phyloP scores from a whole-genome alignment of 116 monocot genomes.

The Cymodocea nodosa region DNA sequence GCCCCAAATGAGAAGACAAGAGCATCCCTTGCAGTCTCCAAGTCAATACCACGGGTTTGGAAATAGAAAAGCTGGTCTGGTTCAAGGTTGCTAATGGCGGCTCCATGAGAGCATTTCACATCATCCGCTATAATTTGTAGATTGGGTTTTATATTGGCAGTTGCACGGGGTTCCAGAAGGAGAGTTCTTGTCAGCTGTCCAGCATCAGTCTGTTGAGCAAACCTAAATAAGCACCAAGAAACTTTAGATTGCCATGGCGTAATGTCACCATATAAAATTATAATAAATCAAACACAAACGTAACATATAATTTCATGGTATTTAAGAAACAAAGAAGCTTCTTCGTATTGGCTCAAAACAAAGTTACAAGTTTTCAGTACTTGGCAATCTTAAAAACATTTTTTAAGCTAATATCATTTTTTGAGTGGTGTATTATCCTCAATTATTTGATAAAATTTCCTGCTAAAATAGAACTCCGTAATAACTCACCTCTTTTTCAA shows the following conservation, averaged over 20 bases:
- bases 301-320: too few relatives aligned
- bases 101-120: conserved; percentile 96
- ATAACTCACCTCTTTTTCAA: too few relatives aligned
- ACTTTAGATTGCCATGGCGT: not conserved
- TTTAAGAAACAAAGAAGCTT: too few relatives aligned
- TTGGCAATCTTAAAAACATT: too few relatives aligned
- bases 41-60: conserved; percentile 59
- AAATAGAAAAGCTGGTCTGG: conserved; percentile 86
- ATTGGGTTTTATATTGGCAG: conserved; percentile 66
- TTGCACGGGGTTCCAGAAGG: conserved; percentile 52
- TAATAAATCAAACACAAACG: too few relatives aligned
- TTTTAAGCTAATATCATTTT: too few relatives aligned
- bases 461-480: too few relatives aligned
- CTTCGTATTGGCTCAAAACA: too few relatives aligned
- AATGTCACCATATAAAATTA: not conserved
- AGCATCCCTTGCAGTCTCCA: conserved; percentile 69
- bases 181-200: conserved; percentile 70
- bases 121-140: conserved; percentile 85
- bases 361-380: too few relatives aligned
- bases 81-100: conserved; percentile 84
- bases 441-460: too few relatives aligned
- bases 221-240: conserved; percentile 23
- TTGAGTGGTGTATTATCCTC: too few relatives aligned
- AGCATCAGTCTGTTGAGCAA: conserved; percentile 91
- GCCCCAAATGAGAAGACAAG: conserved; percentile 78